phyloP scores from a whole-genome alignment of 768 basidiomycete genomes.

The Trametes meyenii region DNA sequence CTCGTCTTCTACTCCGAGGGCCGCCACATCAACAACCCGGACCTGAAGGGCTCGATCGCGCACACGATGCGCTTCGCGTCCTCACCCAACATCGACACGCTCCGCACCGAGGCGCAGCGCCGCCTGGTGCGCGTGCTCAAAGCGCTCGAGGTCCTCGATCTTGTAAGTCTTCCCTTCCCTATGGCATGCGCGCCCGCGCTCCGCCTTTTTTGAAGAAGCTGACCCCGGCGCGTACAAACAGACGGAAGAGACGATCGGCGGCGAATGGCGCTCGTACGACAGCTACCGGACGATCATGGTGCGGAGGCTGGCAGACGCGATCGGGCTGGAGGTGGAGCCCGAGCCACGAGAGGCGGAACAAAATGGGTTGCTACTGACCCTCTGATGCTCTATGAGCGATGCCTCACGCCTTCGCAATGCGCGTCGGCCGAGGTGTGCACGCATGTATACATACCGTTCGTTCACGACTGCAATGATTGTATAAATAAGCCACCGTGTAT shows the following conservation, averaged over 20 bases:
- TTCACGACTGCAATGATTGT: conserved; percentile 12
- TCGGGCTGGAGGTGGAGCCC: conserved; percentile 51
- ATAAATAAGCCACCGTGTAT: conserved; percentile 5
- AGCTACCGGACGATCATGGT: conserved; percentile 80
- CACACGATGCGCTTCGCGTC: conserved; percentile 60
- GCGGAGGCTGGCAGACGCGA: conserved; percentile 65
- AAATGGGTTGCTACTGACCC: conserved; percentile 15
- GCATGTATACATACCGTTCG: conserved; percentile 5
- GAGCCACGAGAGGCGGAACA: conserved; percentile 4
- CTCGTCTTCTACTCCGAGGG: conserved; percentile 62
- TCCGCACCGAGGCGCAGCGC: conserved; percentile 58
- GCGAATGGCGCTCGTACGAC: conserved; percentile 64
- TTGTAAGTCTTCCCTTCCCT: conserved; percentile 39
- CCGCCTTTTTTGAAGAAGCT: conserved; percentile 5
- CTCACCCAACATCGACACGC: conserved; percentile 56
- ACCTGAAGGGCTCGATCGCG: conserved; percentile 45
- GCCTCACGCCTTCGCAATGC: neutral
- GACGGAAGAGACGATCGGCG: conserved; percentile 44
- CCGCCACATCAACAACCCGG: conserved; percentile 39
- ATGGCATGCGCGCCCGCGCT: too few species aligned
- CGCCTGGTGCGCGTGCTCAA: conserved; percentile 58
- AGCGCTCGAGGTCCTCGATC: conserved; percentile 54
- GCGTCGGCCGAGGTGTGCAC: neutral
- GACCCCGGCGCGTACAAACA: conserved; percentile 1
- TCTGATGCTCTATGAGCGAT: neutral